Evolutionary conservation across 805 yeast genomes (phyloP).

Genomic region (Wickerhamomyces xylosicus): DNA sequence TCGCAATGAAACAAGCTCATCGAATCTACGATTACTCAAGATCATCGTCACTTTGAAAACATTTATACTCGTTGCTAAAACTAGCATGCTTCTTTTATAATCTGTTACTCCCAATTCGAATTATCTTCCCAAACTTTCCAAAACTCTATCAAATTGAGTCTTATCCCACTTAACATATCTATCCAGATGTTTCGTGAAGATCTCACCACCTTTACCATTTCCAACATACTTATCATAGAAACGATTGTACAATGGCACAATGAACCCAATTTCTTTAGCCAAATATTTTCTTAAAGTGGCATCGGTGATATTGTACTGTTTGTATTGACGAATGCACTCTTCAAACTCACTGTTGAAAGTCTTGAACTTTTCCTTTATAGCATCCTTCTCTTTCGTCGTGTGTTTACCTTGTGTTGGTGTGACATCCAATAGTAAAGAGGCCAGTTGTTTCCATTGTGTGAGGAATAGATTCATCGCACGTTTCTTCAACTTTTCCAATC

Average conservation of each 20-base stretch:
- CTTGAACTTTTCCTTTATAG: constrained; percentile 73
- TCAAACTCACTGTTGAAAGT: constrained; percentile 81
- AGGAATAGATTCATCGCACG: constrained; percentile 64
- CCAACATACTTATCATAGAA: constrained; percentile 68
- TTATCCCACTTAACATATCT: constrained; percentile 64
- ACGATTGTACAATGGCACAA: constrained; percentile 76
- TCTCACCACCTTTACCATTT: constrained; percentile 29
- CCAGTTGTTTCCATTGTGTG: constrained; percentile 71
- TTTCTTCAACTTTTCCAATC: constrained; percentile 62
- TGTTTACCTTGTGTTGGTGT: constrained; percentile 48
- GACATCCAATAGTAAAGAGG: constrained; percentile 69
- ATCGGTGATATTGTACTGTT: constrained; percentile 57
- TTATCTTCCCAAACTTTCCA: constrained; percentile 22
- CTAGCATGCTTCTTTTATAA: too few species aligned
- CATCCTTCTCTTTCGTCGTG: constrained; percentile 68
- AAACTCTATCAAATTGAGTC: constrained; percentile 29
- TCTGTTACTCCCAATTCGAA: too few species aligned
- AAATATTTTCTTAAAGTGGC: constrained; percentile 51
- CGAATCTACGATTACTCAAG: too few species aligned
- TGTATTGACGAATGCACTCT: constrained; percentile 56
- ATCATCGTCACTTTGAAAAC: too few species aligned
- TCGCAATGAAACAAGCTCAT: too few species aligned
- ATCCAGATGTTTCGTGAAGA: constrained; percentile 53
- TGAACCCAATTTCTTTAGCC: constrained; percentile 61
- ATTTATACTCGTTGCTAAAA: too few species aligned